Conservation (phyloP, 345 rosid genomes). For the Dovyalis caffra region DNA sequence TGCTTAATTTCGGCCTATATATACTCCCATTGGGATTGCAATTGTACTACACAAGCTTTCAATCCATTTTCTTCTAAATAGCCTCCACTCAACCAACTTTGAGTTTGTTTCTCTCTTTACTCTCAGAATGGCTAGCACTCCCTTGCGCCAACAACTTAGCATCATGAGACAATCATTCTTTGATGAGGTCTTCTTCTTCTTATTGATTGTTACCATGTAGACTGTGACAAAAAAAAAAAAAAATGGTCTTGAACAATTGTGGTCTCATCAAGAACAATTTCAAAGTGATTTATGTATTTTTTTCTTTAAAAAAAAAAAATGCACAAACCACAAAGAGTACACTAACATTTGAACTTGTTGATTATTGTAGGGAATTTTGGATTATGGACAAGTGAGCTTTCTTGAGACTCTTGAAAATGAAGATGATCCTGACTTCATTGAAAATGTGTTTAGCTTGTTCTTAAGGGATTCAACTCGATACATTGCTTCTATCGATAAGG, state of each 20-base stretch:
- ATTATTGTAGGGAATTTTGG: background rate
- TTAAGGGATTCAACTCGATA: background rate
- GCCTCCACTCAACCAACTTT: background rate
- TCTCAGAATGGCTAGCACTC: background rate
- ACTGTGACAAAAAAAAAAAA: no score
- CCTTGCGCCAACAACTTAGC: slow-evolving; percentile 1
- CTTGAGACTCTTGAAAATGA: background rate
- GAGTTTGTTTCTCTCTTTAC: background rate
- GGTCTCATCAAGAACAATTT: background rate
- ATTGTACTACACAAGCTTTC: background rate
- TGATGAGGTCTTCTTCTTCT: background rate
- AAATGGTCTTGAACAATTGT: no score
- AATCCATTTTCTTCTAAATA: background rate
- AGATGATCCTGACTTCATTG: slow-evolving; percentile 6
- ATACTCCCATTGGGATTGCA: background rate
- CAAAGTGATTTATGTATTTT: background rate
- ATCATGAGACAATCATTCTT: background rate
- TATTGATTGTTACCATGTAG: no score
- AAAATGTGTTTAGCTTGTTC: background rate
- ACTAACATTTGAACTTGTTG: background rate
- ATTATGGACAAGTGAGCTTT: background rate
- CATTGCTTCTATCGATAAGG: background rate
- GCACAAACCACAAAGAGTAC: background rate
- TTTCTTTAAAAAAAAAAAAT: no score
- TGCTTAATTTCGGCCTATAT: background rate